Evolutionary conservation across 2,329 filamentous ascomycete genomes (phyloP).

Genomic region (Elsinoe arachidis): DNA sequence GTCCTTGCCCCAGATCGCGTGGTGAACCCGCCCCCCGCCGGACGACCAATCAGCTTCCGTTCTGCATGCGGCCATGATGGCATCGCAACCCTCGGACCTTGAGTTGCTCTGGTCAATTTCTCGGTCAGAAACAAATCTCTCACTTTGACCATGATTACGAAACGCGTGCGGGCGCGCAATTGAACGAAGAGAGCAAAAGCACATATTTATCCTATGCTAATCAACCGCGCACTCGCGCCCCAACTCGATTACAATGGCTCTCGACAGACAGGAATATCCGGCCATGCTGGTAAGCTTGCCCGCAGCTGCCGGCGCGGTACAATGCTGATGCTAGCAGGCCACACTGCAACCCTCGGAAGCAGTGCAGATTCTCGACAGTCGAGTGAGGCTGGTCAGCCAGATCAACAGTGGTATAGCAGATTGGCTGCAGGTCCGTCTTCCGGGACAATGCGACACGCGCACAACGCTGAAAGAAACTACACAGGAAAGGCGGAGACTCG

Average conservation of each 20-base stretch:
- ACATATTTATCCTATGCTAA: not conserved
- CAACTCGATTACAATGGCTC: conserved; percentile 4
- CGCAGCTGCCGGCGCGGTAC: conserved; percentile 11
- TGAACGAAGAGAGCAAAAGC: not conserved
- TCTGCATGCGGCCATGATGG: not conserved
- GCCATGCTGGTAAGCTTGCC: conserved; percentile 71
- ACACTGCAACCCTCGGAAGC: conserved; percentile 75
- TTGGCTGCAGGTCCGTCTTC: conserved; percentile 69
- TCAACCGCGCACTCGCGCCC: not conserved
- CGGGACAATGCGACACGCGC: not conserved
- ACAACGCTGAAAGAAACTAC: not conserved
- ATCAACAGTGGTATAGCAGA: conserved; percentile 89
- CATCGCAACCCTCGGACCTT: not conserved
- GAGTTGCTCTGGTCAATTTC: not conserved
- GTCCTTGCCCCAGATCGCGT: not conserved
- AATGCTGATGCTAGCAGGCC: conserved; percentile 45
- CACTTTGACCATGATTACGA: not conserved
- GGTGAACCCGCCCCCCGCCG: not conserved
- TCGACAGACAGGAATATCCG: conserved; percentile 79
- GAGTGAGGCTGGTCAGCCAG: conserved; percentile 76
- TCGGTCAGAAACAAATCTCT: not conserved
- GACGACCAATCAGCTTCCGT: not conserved
- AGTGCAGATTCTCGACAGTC: conserved; percentile 71
- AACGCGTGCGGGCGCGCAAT: conserved; percentile 10
- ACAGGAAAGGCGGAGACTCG: conserved; percentile 84